Evolutionary conservation across 2,329 filamentous ascomycete species (phyloP).

Genomic region (Colletotrichum coccodes): DNA sequence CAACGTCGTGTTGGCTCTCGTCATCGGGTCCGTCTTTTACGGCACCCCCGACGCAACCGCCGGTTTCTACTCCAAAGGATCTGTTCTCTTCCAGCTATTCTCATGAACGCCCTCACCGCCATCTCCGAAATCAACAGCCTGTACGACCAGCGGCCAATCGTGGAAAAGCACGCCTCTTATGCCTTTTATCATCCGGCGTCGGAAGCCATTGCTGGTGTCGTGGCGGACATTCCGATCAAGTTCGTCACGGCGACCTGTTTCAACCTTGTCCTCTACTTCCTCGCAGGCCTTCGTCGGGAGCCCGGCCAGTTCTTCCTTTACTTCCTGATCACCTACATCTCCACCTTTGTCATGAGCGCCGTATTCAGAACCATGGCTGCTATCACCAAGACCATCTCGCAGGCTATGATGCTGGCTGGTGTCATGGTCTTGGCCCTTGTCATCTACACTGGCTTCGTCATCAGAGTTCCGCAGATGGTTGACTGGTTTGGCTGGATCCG

Average conservation of each 20-base stretch:
- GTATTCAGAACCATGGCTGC: constrained; percentile 80
- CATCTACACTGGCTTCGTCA: constrained; percentile 69
- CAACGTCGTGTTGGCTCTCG: constrained; percentile 66
- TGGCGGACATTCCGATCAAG: constrained; percentile 68
- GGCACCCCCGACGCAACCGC: constrained; percentile 58
- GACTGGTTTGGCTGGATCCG: constrained; percentile 82
- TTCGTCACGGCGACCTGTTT: constrained; percentile 60
- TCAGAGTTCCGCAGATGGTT: constrained; percentile 67
- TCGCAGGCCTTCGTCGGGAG: constrained; percentile 63
- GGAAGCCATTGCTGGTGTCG: constrained; percentile 64
- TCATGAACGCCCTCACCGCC: constrained; percentile 68
- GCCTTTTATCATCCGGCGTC: constrained; percentile 62
- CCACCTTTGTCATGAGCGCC: constrained; percentile 79
- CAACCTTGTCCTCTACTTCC: constrained; percentile 68
- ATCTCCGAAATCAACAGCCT: constrained; percentile 63
- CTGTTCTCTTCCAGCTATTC: constrained; percentile 69
- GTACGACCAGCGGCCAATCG: constrained; percentile 57
- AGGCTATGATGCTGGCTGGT: constrained; percentile 64
- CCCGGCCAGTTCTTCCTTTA: constrained; percentile 81
- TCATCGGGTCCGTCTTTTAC: constrained; percentile 71
- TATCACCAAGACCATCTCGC: constrained; percentile 72
- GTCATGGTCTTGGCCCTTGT: constrained; percentile 69
- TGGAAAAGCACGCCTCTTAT: constrained; percentile 59
- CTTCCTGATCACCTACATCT: constrained; percentile 74
- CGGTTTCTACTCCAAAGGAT: constrained; percentile 64